Evolutionary conservation across 2,329 filamentous ascomycete genomes (phyloP).

Genomic region (Trichocomaceae sp.): DNA sequence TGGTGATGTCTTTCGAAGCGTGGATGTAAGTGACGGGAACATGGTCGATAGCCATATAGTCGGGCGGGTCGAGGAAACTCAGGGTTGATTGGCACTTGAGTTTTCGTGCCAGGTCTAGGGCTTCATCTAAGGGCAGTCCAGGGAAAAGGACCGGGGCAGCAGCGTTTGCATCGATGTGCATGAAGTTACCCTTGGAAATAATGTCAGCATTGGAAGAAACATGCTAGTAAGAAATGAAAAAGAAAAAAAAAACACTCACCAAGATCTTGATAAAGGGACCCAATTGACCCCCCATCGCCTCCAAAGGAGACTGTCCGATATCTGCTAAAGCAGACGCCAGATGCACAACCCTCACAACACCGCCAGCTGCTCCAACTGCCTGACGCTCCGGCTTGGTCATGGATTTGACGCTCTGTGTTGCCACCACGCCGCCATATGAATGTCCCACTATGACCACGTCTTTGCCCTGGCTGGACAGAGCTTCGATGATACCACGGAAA

Average conservation of each 20-base stretch:
- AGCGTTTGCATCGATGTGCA: slow-evolving; percentile 5
- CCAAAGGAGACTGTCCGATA: slow-evolving; percentile 2
- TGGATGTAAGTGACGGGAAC: slow-evolving; percentile 30
- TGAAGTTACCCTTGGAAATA: slow-evolving; percentile 9
- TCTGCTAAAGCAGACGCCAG: slow-evolving; percentile 16
- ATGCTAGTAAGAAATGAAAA: not conserved
- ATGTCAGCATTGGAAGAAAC: not conserved
- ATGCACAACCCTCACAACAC: slow-evolving; percentile 22
- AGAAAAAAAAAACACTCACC: not conserved
- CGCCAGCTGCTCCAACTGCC: slow-evolving; percentile 19
- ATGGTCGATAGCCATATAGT: slow-evolving; percentile 28
- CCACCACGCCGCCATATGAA: slow-evolving; percentile 24
- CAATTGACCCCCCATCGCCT: slow-evolving; percentile 2
- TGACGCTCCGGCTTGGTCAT: slow-evolving; percentile 19
- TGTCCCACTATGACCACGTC: slow-evolving; percentile 22
- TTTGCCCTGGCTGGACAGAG: slow-evolving; percentile 20
- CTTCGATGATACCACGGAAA: slow-evolving; percentile 22
- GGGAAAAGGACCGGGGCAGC: not conserved
- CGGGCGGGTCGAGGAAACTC: slow-evolving; percentile 25
- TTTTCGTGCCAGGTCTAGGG: slow-evolving; percentile 13
- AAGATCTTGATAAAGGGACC: not conserved
- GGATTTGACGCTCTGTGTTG: slow-evolving; percentile 20
- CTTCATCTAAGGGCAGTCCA: slow-evolving; percentile 5
- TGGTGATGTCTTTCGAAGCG: slow-evolving; percentile 23
- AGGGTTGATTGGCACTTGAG: slow-evolving; percentile 24